phyloP scores from a whole-genome alignment of 2,329 filamentous ascomycete genomes.

The Fusarium chaquense region DNA sequence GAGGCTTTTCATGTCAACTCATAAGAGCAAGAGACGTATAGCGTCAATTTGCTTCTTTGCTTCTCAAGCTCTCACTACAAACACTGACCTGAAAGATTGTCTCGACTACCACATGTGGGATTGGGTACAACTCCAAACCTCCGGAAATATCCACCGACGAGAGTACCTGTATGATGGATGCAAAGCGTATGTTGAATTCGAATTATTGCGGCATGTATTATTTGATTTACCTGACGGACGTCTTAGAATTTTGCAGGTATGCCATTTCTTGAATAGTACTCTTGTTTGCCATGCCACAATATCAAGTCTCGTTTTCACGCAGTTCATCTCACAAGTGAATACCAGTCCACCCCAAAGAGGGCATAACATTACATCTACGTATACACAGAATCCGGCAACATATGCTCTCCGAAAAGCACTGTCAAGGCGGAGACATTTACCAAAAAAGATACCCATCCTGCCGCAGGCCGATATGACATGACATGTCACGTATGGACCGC shows the following conservation, averaged over 20 bases:
- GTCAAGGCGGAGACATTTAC: conserved; percentile 6
- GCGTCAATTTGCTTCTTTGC: no score
- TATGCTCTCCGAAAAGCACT: not conserved
- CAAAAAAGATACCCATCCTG: conserved; percentile 5
- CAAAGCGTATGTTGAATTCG: not conserved
- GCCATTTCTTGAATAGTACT: not conserved
- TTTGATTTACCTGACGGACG: not conserved
- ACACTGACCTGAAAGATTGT: no score
- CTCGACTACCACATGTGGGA: no score
- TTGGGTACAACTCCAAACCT: no score
- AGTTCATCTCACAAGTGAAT: not conserved
- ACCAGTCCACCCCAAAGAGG: no score
- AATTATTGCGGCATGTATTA: not conserved
- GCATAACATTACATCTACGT: not conserved
- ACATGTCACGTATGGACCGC: conserved; percentile 19
- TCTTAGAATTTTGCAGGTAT: not conserved
- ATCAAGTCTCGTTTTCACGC: not conserved
- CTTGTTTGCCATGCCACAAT: not conserved
- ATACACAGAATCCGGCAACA: not conserved
- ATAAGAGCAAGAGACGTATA: not conserved
- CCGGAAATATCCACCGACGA: not conserved
- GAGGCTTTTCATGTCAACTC: fast-evolving
- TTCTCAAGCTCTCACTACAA: no score
- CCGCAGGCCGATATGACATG: conserved; percentile 13
- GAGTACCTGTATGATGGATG: not conserved